Base-by-base conservation (phyloP, 2,329 filamentous ascomycete genomes). In the Verticillium klebahnii region DNA sequence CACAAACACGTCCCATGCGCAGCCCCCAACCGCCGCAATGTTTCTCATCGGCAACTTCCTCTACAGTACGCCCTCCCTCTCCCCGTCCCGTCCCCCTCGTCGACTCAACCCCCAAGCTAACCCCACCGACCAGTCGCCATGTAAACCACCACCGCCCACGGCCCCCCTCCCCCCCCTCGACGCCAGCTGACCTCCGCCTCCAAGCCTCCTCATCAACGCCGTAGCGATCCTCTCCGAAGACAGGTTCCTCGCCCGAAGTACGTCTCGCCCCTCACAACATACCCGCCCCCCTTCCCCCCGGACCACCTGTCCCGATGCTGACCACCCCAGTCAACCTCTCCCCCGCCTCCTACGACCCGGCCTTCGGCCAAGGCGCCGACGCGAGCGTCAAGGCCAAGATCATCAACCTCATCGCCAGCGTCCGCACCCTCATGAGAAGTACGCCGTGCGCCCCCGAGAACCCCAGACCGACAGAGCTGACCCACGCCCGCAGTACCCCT, bases 211-310 rank as follows among this genome's bases (percentile, higher is more conserved):
- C 73, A 88, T 95, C 78, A 99, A 99, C 78, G 92, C 92, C 67
- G 89, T 98, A 73, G 92, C 93, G 66, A 88, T 97, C 72, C 89
- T 98, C 67, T 96, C 92, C 69, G 93, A 97, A 85, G 93, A 97
- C 78, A 90, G 93, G 65, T 97, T 97, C 77, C 90, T 97, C 67
- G 78, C 90, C 78, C 89, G 75, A 69, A 96, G 76, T 78, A 73
- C 67, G 75, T 64, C 34, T 37, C 31, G 19, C 39, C 57, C 37
- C 29, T 15, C 36, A 11, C 9, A 15, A 32, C n/a, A 23, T 17
- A 23, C 2, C 2, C 23, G 23, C 12, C 19, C 37, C 31, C 23
- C 29, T 29, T 5, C 23, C 9, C 25, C 50, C 7, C 15, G 31
- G 29, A 29, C 29, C 29, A 29, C 29, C 29, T 29, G 29, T 25